Evolutionary conservation across 2,329 filamentous ascomycete genomes (phyloP).

Genomic region (Aspergillus thermomutatus): DNA sequence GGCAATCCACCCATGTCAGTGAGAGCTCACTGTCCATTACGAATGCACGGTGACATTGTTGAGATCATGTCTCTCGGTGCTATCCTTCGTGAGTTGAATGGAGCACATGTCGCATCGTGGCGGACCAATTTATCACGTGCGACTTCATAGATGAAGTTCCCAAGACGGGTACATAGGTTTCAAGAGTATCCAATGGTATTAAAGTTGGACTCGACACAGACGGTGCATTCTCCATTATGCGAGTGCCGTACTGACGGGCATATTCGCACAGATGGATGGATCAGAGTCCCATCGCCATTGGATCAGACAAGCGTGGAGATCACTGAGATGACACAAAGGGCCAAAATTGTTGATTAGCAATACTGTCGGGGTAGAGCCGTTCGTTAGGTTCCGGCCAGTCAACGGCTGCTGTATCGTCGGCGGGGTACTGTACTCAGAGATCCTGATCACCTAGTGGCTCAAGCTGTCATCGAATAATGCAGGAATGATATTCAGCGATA

Average conservation of each 20-base stretch:
- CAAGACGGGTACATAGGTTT: neutral
- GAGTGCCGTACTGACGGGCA: neutral
- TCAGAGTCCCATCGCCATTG: neutral
- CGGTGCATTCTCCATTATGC: neutral
- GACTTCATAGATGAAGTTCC: neutral
- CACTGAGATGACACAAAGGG: constrained; percentile 3
- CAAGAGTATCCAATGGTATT: neutral
- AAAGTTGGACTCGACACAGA: neutral
- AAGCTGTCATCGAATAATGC: neutral
- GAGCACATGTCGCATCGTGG: neutral
- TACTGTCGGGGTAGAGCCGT: neutral
- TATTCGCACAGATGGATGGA: neutral
- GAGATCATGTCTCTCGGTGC: neutral
- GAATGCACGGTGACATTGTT: neutral
- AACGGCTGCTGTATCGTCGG: neutral
- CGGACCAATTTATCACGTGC: neutral
- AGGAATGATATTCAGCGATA: neutral
- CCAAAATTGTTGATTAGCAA: neutral
- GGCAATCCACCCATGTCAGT: constrained; percentile 4
- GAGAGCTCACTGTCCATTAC: neutral
- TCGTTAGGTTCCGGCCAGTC: constrained; percentile 8
- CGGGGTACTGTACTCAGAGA: neutral
- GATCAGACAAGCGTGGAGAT: constrained; percentile 3
- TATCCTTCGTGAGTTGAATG: neutral
- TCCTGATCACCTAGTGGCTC: neutral